Evolutionary conservation across 2,329 filamentous ascomycete species (phyloP).

Genomic region (Talaromyces verruculosus): DNA sequence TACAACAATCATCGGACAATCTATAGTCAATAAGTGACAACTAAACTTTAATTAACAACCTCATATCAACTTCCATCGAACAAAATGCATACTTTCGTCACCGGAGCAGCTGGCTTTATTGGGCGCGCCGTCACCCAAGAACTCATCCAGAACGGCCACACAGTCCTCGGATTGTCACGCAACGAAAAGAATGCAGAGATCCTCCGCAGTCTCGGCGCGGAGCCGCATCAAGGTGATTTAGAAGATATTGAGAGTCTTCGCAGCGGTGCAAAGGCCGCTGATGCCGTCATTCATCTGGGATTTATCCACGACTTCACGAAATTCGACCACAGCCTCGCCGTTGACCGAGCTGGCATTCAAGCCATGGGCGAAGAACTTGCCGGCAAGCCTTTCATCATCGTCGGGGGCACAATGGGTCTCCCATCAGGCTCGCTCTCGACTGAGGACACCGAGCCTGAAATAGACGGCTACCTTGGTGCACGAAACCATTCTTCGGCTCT

Average conservation of each 20-base stretch:
- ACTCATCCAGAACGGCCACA: constrained; percentile 42
- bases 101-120: constrained; percentile 48
- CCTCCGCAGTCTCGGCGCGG: constrained; percentile 35
- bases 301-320: constrained; percentile 46
- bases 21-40: background rate
- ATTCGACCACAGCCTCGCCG: constrained; percentile 29
- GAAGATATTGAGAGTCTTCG: constrained; percentile 38
- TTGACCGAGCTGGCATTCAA: constrained; percentile 38
- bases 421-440: constrained; percentile 28
- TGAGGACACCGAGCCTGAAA: constrained; percentile 32
- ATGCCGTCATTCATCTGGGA: constrained; percentile 46
- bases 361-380: constrained; percentile 38
- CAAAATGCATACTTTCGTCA: constrained; percentile 38
- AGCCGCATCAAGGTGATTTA: constrained; percentile 37
- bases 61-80: background rate
- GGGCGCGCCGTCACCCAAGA: constrained; percentile 42
- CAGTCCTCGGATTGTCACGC: constrained; percentile 45
- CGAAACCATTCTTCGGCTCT: constrained; percentile 27
- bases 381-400: constrained; percentile 40
- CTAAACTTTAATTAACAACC: background rate
- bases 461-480: constrained; percentile 23
- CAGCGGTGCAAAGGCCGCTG: constrained; percentile 33
- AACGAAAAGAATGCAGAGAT: constrained; percentile 31
- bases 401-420: constrained; percentile 38
- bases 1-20: background rate